Base-by-base conservation (phyloP, 805 yeast species). In the Saccharomyces eubayanus region DNA sequence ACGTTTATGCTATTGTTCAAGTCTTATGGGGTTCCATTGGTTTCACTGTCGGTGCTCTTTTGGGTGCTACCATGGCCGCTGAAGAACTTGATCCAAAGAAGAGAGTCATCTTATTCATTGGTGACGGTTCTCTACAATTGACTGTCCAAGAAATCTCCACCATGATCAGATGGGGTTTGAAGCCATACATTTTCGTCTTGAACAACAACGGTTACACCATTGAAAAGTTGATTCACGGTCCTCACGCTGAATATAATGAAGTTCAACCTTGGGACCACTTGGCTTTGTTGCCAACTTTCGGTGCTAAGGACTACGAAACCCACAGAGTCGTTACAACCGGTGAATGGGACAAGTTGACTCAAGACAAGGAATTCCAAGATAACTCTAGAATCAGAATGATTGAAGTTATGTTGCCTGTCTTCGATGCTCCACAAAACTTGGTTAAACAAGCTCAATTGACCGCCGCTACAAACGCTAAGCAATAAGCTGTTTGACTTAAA, bases 11-110 rank as follows among this genome's bases (percentile, higher is more conserved):
- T 67, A 82, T 83, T 56, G 81, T 87, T 52, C 88, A 83, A 72
- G 87, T 82, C 48, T 72, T 83, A 61, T 83, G 86, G 85, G 87
- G 87, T 59, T 82, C 87, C 46, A 83, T 83, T 67, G 88, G 88
- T 60, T 82, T 70, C 71, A 73, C 87, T 43, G 78, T 81, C 50
- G 87, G 87, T 65, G 80, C 86, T 45, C 72, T 82, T n/a, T 68
- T 79, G 54, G 87, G 87, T 66, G 87, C 87, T 30, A 78, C 77
- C 27, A 76, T 81, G 71, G 87, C 85, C 21, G 79, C 83, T 56
- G 77, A 79, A 62, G 87, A 83, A 66, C 61, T 80, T 54, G 80
- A 80, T 64, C 81, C 80, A 55, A 64, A 65, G 51, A 79, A 75
- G 69, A 78, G 87, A 75, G 85, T 81, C 51, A 75, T 82, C 51